These are phyloP conservation scores for Melampsora americana DNA, from an alignment of 1,284 basidiomycete genomes.

Conservation along the genomic window DNA sequence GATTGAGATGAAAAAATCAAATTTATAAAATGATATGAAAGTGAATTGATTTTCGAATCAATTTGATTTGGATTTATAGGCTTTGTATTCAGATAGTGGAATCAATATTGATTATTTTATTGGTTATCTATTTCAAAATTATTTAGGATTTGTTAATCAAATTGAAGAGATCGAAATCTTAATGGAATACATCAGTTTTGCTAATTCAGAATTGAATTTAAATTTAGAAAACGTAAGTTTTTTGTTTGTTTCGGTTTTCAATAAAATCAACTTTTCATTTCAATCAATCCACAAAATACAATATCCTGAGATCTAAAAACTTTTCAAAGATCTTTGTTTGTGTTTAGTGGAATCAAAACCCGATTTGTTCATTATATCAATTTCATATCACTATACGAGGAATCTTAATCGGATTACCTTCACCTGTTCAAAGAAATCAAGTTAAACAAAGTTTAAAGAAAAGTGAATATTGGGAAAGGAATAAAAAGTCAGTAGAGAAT, in stretches of 20 bases:
- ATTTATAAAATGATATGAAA: too few relatives aligned
- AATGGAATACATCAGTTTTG: slow-evolving; percentile 73
- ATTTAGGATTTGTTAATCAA: slow-evolving; percentile 73
- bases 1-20: neutral
- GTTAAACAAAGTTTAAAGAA: slow-evolving; percentile 14
- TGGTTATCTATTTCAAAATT: slow-evolving; percentile 90
- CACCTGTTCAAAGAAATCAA: slow-evolving; percentile 11
- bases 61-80: slow-evolving; percentile 57
- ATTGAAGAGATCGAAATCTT: slow-evolving; percentile 71
- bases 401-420: slow-evolving; percentile 19
- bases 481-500: slow-evolving; percentile 4
- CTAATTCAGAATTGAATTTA: slow-evolving; percentile 64
- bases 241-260: too few relatives aligned
- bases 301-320: neutral
- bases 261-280: too few relatives aligned
- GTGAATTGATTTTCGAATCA: neutral
- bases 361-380: slow-evolving; percentile 13
- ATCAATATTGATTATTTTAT: slow-evolving; percentile 84
- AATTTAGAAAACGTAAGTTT: neutral
- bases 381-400: slow-evolving; percentile 24
- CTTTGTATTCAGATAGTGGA: slow-evolving; percentile 76
- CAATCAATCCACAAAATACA: too few relatives aligned
- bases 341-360: slow-evolving; percentile 12
- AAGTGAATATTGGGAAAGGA: slow-evolving; percentile 10
- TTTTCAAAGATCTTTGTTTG: neutral